Conservation (phyloP, 257 asterid species). For the Nicotiana benthamiana region DNA sequence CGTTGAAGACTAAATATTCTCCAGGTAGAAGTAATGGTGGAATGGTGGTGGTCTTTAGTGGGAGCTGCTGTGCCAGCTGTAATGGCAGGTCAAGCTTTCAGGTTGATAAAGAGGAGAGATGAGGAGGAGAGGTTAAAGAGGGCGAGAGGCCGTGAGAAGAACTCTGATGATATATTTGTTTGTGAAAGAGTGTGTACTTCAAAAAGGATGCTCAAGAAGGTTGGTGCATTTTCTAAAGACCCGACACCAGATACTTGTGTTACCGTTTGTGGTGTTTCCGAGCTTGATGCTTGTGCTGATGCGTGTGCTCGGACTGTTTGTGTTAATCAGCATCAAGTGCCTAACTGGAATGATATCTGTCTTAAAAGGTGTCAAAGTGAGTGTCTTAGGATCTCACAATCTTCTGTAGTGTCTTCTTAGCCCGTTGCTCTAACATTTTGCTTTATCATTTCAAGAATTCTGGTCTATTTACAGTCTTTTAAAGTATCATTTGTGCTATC, state of each 20-base stretch:
- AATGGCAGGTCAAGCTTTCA: constrained; percentile 72
- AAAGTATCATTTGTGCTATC: not conserved
- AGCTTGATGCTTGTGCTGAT: constrained; percentile 91
- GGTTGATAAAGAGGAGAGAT: constrained; percentile 58
- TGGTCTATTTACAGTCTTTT: not conserved
- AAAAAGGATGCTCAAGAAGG: constrained; percentile 91
- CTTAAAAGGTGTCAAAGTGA: constrained; percentile 90
- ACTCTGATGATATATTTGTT: constrained; percentile 72
- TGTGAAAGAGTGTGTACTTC: constrained; percentile 97
- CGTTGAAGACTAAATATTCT: not conserved
- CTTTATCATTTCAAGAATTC: constrained; percentile 1
- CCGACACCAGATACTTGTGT: constrained; percentile 89
- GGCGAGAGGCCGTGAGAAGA: constrained; percentile 81
- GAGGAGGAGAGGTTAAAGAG: constrained; percentile 73
- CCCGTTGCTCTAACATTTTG: not conserved
- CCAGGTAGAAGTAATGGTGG: constrained; percentile 52
- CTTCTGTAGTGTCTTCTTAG: constrained; percentile 20
- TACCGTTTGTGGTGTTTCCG: constrained; percentile 94
- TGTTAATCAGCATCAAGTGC: constrained; percentile 91
- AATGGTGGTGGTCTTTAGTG: constrained; percentile 81
- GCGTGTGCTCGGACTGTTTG: constrained; percentile 95
- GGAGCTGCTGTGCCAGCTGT: constrained; percentile 87
- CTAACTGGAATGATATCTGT: constrained; percentile 92
- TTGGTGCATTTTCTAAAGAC: constrained; percentile 90
- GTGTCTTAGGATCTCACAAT: constrained; percentile 70